Evolutionary conservation across 2,329 filamentous ascomycete species (phyloP).

Genomic region (Neurospora sp.): DNA sequence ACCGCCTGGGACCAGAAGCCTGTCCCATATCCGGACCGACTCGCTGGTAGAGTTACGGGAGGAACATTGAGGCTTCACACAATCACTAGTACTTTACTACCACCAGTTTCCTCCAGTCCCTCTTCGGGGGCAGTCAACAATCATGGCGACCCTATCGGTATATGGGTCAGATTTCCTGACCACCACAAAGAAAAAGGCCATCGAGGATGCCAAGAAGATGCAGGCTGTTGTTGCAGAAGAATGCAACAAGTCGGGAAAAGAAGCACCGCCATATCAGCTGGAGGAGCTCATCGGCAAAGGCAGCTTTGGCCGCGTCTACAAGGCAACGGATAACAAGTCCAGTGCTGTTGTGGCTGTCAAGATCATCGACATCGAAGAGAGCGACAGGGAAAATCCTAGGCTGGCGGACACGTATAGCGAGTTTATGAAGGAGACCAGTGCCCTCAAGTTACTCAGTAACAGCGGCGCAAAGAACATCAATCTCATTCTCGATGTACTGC

Average conservation of each 20-base stretch:
- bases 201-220: constrained; percentile 57
- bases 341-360: constrained; percentile 56
- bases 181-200: constrained; percentile 34
- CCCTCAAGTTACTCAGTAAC: constrained; percentile 63
- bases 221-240: constrained; percentile 48
- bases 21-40: background rate
- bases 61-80: background rate
- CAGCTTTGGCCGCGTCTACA: constrained; percentile 59
- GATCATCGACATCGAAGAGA: constrained; percentile 75
- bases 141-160: constrained; percentile 24
- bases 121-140: background rate
- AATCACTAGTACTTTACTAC: background rate
- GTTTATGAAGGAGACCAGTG: constrained; percentile 57
- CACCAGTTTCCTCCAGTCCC: background rate
- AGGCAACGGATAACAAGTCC: constrained; percentile 34
- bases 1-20: background rate
- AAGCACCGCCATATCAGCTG: constrained; percentile 50
- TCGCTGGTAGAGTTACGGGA: background rate
- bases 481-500: constrained; percentile 67
- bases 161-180: constrained; percentile 22
- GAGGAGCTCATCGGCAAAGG: constrained; percentile 61
- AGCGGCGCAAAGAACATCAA: constrained; percentile 73
- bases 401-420: constrained; percentile 59
- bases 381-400: constrained; percentile 57
- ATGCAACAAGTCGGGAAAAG: constrained; percentile 44